phyloP scores from a whole-genome alignment of 805 yeast species.

The Candida tallmaniae region DNA sequence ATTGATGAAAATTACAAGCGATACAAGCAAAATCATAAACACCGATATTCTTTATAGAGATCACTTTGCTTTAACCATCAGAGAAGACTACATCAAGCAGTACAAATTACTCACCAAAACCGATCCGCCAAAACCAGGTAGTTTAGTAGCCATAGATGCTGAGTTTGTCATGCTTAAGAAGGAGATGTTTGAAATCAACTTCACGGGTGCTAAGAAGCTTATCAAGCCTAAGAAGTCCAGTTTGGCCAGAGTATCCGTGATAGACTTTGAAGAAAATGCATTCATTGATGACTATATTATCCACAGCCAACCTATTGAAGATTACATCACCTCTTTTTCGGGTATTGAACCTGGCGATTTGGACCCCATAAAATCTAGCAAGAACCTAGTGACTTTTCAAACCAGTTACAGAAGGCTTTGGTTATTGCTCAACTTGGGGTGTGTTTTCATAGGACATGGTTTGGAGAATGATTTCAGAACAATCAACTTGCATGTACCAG shows the following conservation, averaged over 20 bases:
- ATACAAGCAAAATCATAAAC: constrained; percentile 45
- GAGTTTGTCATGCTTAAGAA: constrained; percentile 84
- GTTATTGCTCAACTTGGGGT: constrained; percentile 84
- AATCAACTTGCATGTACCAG: constrained; percentile 87
- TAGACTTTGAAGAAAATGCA: constrained; percentile 68
- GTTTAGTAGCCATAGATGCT: constrained; percentile 90
- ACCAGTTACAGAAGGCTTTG: constrained; percentile 86
- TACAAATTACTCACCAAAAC: constrained; percentile 61
- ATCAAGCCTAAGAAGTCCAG: constrained; percentile 72
- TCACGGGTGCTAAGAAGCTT: constrained; percentile 64
- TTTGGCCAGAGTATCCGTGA: constrained; percentile 83
- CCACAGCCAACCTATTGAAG: constrained; percentile 65
- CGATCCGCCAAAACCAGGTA: constrained; percentile 72
- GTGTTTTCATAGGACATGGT: constrained; percentile 94
- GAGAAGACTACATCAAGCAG: constrained; percentile 56
- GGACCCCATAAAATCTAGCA: constrained; percentile 60
- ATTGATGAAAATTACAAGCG: constrained; percentile 16
- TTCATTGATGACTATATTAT: constrained; percentile 92
- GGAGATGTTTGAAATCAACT: constrained; percentile 73
- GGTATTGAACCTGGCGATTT: constrained; percentile 95
- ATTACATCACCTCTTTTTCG: constrained; percentile 83
- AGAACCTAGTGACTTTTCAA: constrained; percentile 71
- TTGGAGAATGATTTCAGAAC: constrained; percentile 86
- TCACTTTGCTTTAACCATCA: constrained; percentile 63
- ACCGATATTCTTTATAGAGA: constrained; percentile 68